phyloP scores from a whole-genome alignment of 1,284 basidiomycete species.

The Pseudozyma sp. region DNA sequence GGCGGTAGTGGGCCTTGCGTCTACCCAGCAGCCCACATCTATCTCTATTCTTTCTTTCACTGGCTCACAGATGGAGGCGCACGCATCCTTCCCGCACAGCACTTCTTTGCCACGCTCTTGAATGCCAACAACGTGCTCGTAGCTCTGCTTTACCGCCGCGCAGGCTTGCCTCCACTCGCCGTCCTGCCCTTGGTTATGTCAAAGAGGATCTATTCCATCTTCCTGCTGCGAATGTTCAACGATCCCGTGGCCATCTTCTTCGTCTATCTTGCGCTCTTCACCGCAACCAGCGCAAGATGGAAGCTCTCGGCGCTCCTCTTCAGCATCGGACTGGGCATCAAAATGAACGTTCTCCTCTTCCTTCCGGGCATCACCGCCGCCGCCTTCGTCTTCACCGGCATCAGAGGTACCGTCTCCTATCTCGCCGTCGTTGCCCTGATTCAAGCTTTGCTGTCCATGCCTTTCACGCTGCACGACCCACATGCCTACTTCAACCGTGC shows the following conservation, averaged over 20 bases:
- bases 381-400: slow-evolving; percentile 73
- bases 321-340: slow-evolving; percentile 87
- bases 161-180: slow-evolving; percentile 67
- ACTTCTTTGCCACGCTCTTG: slow-evolving; percentile 52
- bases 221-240: slow-evolving; percentile 91
- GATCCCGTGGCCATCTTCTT: slow-evolving; percentile 85
- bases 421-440: slow-evolving; percentile 21
- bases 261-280: slow-evolving; percentile 70
- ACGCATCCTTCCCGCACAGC: slow-evolving; percentile 74
- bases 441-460: slow-evolving; percentile 77
- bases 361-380: slow-evolving; percentile 81
- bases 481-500: slow-evolving; percentile 79
- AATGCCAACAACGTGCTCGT: slow-evolving; percentile 49
- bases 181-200: slow-evolving; percentile 83
- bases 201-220: slow-evolving; percentile 94
- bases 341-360: slow-evolving; percentile 96
- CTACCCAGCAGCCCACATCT: slow-evolving; percentile 93
- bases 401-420: slow-evolving; percentile 62
- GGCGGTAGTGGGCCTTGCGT: slow-evolving; percentile 95
- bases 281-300: slow-evolving; percentile 74
- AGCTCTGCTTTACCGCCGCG: slow-evolving; percentile 51
- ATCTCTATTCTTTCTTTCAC: slow-evolving; percentile 83
- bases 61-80: slow-evolving; percentile 75
- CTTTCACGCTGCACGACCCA: slow-evolving; percentile 78
- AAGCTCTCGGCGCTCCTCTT: slow-evolving; percentile 77